Conservation (phyloP, 192 early-diverging fungal species). For the Helicostylum pulchrum region DNA sequence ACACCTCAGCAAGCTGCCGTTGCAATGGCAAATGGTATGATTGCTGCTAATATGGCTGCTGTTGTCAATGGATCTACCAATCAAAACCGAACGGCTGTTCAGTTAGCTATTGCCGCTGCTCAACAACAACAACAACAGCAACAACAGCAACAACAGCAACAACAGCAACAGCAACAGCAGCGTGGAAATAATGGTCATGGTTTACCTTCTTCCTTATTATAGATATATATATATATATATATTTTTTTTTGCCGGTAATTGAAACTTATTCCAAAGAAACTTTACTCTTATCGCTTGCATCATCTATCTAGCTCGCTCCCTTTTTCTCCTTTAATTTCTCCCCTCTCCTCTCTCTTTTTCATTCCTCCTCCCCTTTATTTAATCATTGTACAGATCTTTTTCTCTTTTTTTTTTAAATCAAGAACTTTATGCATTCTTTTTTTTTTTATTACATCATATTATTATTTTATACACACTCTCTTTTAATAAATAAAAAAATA, state of each 20-base stretch:
- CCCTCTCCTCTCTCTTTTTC: too few species aligned
- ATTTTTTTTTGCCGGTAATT: background rate
- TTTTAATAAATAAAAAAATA: background rate
- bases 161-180: constrained; percentile 7
- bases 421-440: too few species aligned
- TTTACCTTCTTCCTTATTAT: background rate
- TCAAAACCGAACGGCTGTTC: constrained; percentile 22
- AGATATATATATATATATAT: too few species aligned
- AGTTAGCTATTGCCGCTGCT: constrained; percentile 23
- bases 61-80: constrained; percentile 19
- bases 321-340: background rate
- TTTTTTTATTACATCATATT: too few species aligned
- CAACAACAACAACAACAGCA: constrained; percentile 27
- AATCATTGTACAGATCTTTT: background rate
- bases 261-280: background rate
- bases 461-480: background rate
- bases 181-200: background rate
- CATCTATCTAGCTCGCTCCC: too few species aligned
- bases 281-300: too few species aligned
- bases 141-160: constrained; percentile 9
- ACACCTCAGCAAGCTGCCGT: constrained; percentile 31
- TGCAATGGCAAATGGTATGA: constrained; percentile 35
- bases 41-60: constrained; percentile 32
- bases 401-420: background rate
- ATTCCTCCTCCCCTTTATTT: too few species aligned